These are phyloP conservation scores for Penicillium verhagenii DNA, from an alignment of 495 filamentous ascomycete genomes.

Conservation along the genomic window DNA sequence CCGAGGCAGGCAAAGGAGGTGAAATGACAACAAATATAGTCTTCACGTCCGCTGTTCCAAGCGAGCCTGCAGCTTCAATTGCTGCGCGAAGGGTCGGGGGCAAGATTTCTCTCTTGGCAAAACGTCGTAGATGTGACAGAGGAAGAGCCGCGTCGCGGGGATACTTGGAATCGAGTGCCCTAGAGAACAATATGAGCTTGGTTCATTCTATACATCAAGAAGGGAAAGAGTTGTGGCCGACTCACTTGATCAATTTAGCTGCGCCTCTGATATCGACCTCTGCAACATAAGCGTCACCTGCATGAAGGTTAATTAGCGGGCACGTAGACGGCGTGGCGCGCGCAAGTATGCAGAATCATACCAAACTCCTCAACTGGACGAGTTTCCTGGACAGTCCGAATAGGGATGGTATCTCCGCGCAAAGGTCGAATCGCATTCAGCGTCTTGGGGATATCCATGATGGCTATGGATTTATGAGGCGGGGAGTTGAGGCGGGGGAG, in stretches of 20 bases:
- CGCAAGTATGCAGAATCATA: conserved; percentile 12
- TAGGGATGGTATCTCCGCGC: conserved; percentile 32
- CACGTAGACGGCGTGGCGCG: background rate
- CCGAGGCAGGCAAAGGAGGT: conserved; percentile 33
- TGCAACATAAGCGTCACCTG: conserved; percentile 44
- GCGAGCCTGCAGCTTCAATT: conserved; percentile 22
- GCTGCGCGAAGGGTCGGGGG: conserved; percentile 46
- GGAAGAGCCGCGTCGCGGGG: conserved; percentile 57
- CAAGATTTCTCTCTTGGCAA: conserved; percentile 69
- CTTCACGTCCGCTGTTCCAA: conserved; percentile 6
- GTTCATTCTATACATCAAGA: background rate
- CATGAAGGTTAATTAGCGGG: conserved; percentile 8
- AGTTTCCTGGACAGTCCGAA: conserved; percentile 44
- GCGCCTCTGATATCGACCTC: conserved; percentile 46
- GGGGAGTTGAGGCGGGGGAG: background rate
- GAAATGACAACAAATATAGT: conserved; percentile 42
- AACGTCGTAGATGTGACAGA: conserved; percentile 77
- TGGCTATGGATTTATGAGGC: background rate
- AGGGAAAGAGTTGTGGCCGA: background rate
- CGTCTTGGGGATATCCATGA: conserved; percentile 28
- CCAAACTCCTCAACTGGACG: conserved; percentile 39
- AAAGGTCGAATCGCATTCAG: conserved; percentile 29
- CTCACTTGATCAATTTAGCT: conserved; percentile 48
- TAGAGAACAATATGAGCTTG: conserved; percentile 7
- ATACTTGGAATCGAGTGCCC: conserved; percentile 44